These are phyloP conservation scores for Picea glauca DNA, from an alignment of 75 land plant species.

Conservation along the genomic window DNA sequence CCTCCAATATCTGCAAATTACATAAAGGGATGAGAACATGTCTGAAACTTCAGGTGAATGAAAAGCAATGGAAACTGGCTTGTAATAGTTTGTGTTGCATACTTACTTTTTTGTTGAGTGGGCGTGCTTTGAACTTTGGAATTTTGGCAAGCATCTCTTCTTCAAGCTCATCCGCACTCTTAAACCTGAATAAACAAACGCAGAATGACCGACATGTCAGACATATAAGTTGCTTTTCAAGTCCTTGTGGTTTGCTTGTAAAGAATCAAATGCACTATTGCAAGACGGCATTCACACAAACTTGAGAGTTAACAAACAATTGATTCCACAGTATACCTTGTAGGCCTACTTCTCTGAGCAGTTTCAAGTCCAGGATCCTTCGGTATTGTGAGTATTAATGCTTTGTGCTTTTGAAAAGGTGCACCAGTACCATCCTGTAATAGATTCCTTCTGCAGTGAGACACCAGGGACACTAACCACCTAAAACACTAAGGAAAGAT, in stretches of 20 bases:
- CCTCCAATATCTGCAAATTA: slow-evolving; percentile 63
- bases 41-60: too few relatives aligned
- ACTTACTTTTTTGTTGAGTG: slow-evolving; percentile 64
- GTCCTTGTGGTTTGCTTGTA: too few relatives aligned
- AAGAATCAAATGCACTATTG: too few relatives aligned
- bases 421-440: too few relatives aligned
- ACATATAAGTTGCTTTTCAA: too few relatives aligned
- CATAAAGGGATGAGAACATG: too few relatives aligned
- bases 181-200: slow-evolving; percentile 28
- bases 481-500: background rate
- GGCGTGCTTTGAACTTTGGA: slow-evolving; percentile 60
- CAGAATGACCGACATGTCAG: too few relatives aligned
- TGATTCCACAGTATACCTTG: slow-evolving; percentile 29
- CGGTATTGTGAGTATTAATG: slow-evolving; percentile 53
- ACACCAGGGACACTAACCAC: background rate
- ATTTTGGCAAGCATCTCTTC: slow-evolving; percentile 36
- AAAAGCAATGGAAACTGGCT: too few relatives aligned
- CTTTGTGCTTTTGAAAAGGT: too few relatives aligned
- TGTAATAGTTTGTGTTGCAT: too few relatives aligned
- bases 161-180: slow-evolving; percentile 28
- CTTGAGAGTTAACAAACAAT: too few relatives aligned
- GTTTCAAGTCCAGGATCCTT: slow-evolving; percentile 79
- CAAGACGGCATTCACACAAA: too few relatives aligned
- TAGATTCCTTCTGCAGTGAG: background rate
- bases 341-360: slow-evolving; percentile 53